These are phyloP conservation scores for Aspergillus proliferans DNA, from an alignment of 2,329 filamentous ascomycete genomes.

Conservation along the genomic window DNA sequence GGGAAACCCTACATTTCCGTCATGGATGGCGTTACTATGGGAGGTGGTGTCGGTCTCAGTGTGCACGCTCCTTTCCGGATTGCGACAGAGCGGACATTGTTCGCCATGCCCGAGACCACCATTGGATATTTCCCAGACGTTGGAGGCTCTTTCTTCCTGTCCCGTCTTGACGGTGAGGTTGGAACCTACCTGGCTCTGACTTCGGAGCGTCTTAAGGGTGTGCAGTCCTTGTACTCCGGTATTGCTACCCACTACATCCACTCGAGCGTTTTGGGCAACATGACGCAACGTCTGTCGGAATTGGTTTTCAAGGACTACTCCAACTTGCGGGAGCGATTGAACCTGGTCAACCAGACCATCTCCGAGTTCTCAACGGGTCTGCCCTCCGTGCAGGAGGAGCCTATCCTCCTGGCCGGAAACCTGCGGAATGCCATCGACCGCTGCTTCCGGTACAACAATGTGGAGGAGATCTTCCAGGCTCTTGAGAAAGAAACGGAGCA, in stretches of 20 bases:
- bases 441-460: slow-evolving; percentile 63
- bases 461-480: slow-evolving; percentile 65
- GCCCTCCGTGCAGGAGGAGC: slow-evolving; percentile 56
- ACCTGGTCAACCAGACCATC: slow-evolving; percentile 76
- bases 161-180: slow-evolving; percentile 75
- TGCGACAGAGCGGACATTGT: slow-evolving; percentile 89
- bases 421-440: slow-evolving; percentile 78
- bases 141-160: slow-evolving; percentile 91
- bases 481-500: slow-evolving; percentile 53
- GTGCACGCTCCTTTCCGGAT: slow-evolving; percentile 94
- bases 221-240: slow-evolving; percentile 82
- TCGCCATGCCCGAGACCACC: slow-evolving; percentile 97
- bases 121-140: slow-evolving; percentile 99
- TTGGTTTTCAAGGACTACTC: slow-evolving; percentile 79
- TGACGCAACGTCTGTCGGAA: slow-evolving; percentile 82
- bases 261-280: slow-evolving; percentile 72
- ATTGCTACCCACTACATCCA: slow-evolving; percentile 95
- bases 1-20: slow-evolving; percentile 87
- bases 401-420: slow-evolving; percentile 60
- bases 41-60: slow-evolving; percentile 88
- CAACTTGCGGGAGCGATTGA: slow-evolving; percentile 54
- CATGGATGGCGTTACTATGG: slow-evolving; percentile 98
- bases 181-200: slow-evolving; percentile 93
- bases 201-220: slow-evolving; percentile 73
- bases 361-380: slow-evolving; percentile 86